Evolutionary conservation across 805 yeast genomes (phyloP).

Genomic region (Pichia scutulata): DNA sequence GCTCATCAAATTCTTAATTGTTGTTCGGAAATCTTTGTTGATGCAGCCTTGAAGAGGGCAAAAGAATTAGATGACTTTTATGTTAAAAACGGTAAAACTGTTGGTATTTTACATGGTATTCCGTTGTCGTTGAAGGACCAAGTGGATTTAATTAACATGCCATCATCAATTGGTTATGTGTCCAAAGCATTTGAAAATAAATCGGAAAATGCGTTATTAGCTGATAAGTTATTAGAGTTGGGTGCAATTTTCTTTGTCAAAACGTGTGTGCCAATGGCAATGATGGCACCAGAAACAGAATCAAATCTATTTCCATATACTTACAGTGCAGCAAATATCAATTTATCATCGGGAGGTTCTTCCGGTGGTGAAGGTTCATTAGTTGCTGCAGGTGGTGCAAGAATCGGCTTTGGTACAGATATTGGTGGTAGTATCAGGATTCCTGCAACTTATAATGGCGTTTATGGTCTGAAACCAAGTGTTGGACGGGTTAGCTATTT

Average conservation of each 20-base stretch:
- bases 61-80: background rate
- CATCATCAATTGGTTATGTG: background rate
- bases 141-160: constrained; percentile 35
- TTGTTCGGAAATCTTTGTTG: constrained; percentile 39
- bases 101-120: constrained; percentile 62
- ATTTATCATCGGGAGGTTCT: constrained; percentile 54
- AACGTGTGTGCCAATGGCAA: constrained; percentile 50
- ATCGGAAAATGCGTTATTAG: constrained; percentile 33
- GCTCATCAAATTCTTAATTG: constrained; percentile 47
- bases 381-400: constrained; percentile 47
- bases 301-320: constrained; percentile 44
- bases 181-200: background rate
- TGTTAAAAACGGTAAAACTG: constrained; percentile 32
- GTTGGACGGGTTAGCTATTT: constrained; percentile 25
- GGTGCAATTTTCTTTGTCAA: constrained; percentile 52
- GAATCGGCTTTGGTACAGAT: constrained; percentile 56
- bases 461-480: constrained; percentile 50
- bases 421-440: constrained; percentile 49
- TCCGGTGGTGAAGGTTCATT: constrained; percentile 62
- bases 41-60: constrained; percentile 53
- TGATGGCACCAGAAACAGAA: constrained; percentile 52
- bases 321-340: constrained; percentile 42
- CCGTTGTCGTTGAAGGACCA: constrained; percentile 43
- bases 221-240: constrained; percentile 30
- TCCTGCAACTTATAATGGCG: constrained; percentile 53